These are phyloP conservation scores for Suillus luteus DNA, from an alignment of 768 basidiomycete genomes.

Conservation along the genomic window DNA sequence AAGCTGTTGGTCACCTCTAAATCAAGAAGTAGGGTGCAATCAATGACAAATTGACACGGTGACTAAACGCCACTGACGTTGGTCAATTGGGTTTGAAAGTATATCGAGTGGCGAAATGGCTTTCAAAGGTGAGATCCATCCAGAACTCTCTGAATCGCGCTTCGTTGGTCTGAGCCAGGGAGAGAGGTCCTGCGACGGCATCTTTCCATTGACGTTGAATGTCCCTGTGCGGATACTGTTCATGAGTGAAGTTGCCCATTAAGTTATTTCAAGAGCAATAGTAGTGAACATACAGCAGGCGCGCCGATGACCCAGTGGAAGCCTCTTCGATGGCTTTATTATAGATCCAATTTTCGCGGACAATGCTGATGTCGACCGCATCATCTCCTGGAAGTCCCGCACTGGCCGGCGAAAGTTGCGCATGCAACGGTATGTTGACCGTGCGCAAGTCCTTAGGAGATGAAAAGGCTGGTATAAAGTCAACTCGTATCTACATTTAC, in stretches of 20 bases:
- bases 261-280: background rate
- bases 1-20: slow-evolving; percentile 17
- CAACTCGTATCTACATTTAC: slow-evolving; percentile 1
- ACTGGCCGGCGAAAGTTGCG: slow-evolving; percentile 56
- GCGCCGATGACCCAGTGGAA: slow-evolving; percentile 22
- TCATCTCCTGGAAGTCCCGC: slow-evolving; percentile 71
- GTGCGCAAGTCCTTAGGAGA: slow-evolving; percentile 51
- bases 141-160: slow-evolving; percentile 8
- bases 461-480: background rate
- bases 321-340: slow-evolving; percentile 40
- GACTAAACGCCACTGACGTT: slow-evolving; percentile 20
- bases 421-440: slow-evolving; percentile 46
- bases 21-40: background rate
- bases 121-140: slow-evolving; percentile 38
- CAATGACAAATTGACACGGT: background rate
- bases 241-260: slow-evolving; percentile 8
- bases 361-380: slow-evolving; percentile 50
- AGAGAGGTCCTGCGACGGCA: slow-evolving; percentile 71
- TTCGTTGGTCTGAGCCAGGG: slow-evolving; percentile 52
- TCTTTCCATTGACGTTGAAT: slow-evolving; percentile 83
- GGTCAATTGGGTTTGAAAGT: slow-evolving; percentile 23
- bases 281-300: slow-evolving; percentile 24
- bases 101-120: slow-evolving; percentile 38
- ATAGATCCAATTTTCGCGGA: slow-evolving; percentile 69
- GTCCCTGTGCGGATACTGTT: slow-evolving; percentile 70